Evolutionary conservation across 257 asterid species (phyloP), one percentile per base, ranked within the genome.

Genomic region (Avicennia marina): DNA sequence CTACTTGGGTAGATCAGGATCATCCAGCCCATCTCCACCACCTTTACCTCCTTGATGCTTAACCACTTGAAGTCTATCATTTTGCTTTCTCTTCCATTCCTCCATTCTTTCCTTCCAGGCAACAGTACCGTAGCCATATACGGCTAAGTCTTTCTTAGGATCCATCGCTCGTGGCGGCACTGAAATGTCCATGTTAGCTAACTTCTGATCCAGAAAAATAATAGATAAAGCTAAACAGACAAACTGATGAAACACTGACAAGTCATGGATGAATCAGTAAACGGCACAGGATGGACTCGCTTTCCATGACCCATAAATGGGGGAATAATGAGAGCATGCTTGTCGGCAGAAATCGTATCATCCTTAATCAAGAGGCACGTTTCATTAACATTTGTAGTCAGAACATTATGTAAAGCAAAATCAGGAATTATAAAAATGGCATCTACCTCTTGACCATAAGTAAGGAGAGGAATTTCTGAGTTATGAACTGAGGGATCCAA

Each of bases 101-200:
- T 91, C 98, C 95, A 91, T 88, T 70, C 98, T 87, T 56, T 91
- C 96, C 71, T 91, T 91, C 98, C 98, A 91, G 3, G 98, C 98
- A 43, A 91, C 90, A 33, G 96, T 87, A 4, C 98, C 98, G 39
- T 90, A 90, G 2, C 98, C 98, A 60, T 90, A 90, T 16, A 90
- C 95, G 4, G 98, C 98, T 21, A 90, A 81, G 20, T 90, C 98
- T 63, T 87, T 87, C 79, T 91, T 91, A 8, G 98, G 98, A 73
- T 91, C 98, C 98, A 91, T 91, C 1, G 98, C 85, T 11, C 98
- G 79, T 0, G 95, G 96, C 2, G 95, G 96, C 74, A 91, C 96
- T 83, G 66, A 64, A 70, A 63, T 60, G 31, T 32, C 41, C 18
- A 16, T 6, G 51, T 51, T 8, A 53, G 51, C 60, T 66, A 68